Evolutionary conservation across 176 grass and related monocot species (phyloP), one percentile per base, ranked within the genome.

Genomic region (Oryza rufipogon): DNA sequence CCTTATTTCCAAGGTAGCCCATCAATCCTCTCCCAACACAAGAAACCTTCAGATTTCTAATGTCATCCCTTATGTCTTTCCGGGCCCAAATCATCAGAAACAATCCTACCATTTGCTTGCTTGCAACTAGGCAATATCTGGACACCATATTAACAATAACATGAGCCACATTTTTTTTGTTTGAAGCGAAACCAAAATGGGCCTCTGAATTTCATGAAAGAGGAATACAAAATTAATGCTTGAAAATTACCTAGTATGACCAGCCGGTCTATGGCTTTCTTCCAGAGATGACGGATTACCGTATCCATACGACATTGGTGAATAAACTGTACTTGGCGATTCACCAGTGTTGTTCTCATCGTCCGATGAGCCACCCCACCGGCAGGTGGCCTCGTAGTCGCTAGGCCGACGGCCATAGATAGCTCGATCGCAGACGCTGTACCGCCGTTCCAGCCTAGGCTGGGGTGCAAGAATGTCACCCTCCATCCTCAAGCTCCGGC

Each of bases 1-100:
- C 96, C 96, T 98, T 98, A 70, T 98, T 98, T 1, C 96, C 96
- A 63, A 98, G 96, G 79, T 98, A 98, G 36, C 96, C 96, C 96
- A 98, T 98, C 70, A 98, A 73, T 44, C 96, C 96, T 90, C 96
- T 91, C 22, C 96, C 96, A 79, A 98, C 85, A 83, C 96, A 98
- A 36, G 96, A 98, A 64, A 98, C 96, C 83, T 98, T 98, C 77
- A 98, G 85, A 70, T 98, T 98, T 91, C 91, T 92, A 75, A 98
- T 90, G 64, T 91, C 91, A 26, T 92, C 91, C 64, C 87, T 93
- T 58, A 98, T 92, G 45, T 92, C 96, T 41, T 87, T 93, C 23
- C 96, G 47, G 36, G 92, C 87, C 96, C 96, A 98, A 52, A 98
- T 86, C 83, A 91, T 98, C 70, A 98, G 87, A 89, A 98, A 98